Conservation (phyloP, 768 basidiomycete genomes). For the Naganishia vaughanmartiniae region DNA sequence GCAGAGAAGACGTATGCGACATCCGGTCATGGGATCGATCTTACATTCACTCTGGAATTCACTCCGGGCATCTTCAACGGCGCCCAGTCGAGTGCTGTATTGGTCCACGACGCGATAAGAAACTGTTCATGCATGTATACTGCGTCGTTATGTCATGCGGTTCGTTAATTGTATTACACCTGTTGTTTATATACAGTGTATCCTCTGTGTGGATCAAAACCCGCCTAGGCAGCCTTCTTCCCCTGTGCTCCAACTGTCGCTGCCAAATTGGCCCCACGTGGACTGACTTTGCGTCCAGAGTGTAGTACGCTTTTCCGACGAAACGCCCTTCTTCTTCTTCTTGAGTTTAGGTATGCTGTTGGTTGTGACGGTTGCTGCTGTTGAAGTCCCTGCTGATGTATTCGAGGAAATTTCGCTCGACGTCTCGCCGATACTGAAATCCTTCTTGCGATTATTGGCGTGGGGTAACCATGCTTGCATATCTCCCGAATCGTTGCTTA, state of each 20-base stretch:
- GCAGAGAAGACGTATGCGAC: too few species aligned
- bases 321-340: slow-evolving; percentile 26
- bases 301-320: slow-evolving; percentile 18
- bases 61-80: too few species aligned
- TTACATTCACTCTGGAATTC: too few species aligned
- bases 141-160: slow-evolving; percentile 5
- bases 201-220: neutral
- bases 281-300: slow-evolving; percentile 17
- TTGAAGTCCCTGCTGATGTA: neutral
- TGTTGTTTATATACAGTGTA: neutral
- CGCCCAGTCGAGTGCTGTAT: too few species aligned
- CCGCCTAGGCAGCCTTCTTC: slow-evolving; percentile 24
- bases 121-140: neutral
- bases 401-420: slow-evolving; percentile 6
- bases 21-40: too few species aligned
- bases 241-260: slow-evolving; percentile 9
- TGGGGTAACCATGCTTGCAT: slow-evolving; percentile 13
- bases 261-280: neutral
- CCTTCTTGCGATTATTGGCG: neutral
- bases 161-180: slow-evolving; percentile 11
- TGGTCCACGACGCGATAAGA: too few species aligned
- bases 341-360: slow-evolving; percentile 12
- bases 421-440: neutral
- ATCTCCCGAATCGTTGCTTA: neutral
- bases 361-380: neutral